Base-by-base conservation (phyloP, 2,329 filamentous ascomycete genomes). In the Fusarium buxicola region DNA sequence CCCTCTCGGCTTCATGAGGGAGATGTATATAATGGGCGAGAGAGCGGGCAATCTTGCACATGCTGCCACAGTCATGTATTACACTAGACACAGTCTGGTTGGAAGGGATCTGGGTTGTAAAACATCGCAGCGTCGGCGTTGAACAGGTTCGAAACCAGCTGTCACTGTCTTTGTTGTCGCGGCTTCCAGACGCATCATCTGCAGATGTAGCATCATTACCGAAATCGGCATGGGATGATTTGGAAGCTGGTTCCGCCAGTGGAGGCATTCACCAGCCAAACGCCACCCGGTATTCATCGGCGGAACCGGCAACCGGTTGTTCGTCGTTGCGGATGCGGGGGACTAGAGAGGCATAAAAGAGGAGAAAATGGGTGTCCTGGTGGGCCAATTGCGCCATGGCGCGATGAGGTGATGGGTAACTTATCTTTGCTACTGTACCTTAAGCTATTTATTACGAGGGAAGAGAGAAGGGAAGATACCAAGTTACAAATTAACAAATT, bases 371-470 rank as follows among this genome's bases (percentile, higher is more conserved):
- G 54, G 47, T 58, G 66, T 51, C 48, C 13, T 48, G 28, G 63
- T 69, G 66, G 71, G 66, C 71, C 72, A 74, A 77, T 77, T 72
- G 72, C 75, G 74, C 75, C 70, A 77, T 77, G 51, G 55, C 35
- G 51, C 46, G 56, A 69, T 67, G 55, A 62, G 53, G 57, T 69
- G 68, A 63, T 68, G 61, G 60, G 51, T 48, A 50, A 55, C 32
- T 40, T 57, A 45, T 54, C 43, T 55, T 50, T 43, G 58, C 59
- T 51, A 40, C 24, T 39, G 11, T 46, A n/a, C n/a, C n/a, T 40
- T 58, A 40, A 27, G 36, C 28, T 40, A 41, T 46, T 52, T 47
- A 48, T 54, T 62, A 39, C 43, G 44, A 54, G 39, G 28, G 38
- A 47, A 36, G 39, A 51, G 53, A 57, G 43, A 55, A 63, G 46